Base-by-base conservation (phyloP, 306 rosid genomes). In the Lathyrus oleraceus region DNA sequence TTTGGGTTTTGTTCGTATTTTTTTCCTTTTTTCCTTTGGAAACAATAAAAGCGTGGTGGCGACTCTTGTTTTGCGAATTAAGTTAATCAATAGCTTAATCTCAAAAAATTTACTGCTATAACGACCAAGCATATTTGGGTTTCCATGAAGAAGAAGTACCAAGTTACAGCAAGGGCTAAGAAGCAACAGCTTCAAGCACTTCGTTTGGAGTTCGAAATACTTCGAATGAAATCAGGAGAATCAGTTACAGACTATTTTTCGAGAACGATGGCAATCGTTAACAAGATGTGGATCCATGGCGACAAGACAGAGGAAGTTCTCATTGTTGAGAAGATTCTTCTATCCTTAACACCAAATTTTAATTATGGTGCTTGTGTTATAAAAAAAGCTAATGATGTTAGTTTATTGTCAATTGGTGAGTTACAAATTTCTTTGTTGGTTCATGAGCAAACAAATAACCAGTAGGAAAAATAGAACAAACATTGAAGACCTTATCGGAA, bases 321-420 rank as follows among this genome's bases (percentile, higher is more conserved):
- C 11, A 2, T 67, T 0, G 15, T 58, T 0, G 35, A 71, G 19
- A 71, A 71, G 9, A 44, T 60, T n/a, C 21, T 60, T 13, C 16
- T 10, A 12, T 71, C 69, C 5, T 0, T 71, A 49, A 45, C 69
- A 7, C 69, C 61, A 32, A 72, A 72, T 27, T 72, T 61, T 13
- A 60, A 72, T 32, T 71, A 59, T n/a, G 36, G 59, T 45, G 36
- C 43, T 0, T 71, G 38, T 4, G 5, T 23, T 6, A 28, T 44
- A 2, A 21, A 59, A 19, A 61, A 72, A 62, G 4, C 63, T 1
- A 20, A 48, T 3, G 77, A 61, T 12, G 2, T 61, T 48, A 17
- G 3, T 4, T 0, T 0, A 13, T 10, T 61, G 1, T 16, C 25
- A 16, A 28, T 43, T 49, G 35, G 32, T 68, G 49, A 51, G 8